These are phyloP conservation scores for Entamoeba dispar DNA, from an alignment of 208 protist genomes.

Conservation along the genomic window DNA sequence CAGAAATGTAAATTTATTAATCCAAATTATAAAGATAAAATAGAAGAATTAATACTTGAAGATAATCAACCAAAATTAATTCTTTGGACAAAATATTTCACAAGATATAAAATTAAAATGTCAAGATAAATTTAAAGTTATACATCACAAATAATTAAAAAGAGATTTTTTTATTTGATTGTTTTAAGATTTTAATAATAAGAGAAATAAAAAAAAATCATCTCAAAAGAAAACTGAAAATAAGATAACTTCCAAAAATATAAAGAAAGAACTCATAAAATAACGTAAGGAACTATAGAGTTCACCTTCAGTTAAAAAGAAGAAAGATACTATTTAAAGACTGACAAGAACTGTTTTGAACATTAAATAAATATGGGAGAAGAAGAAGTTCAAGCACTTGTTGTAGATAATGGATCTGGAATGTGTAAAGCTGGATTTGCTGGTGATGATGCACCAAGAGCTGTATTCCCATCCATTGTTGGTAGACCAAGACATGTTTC, in stretches of 20 bases:
- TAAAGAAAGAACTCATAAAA: no score
- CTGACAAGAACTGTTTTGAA: no score
- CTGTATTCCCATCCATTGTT: slow-evolving; percentile 56
- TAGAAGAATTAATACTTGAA: background rate
- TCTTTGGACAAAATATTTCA: background rate
- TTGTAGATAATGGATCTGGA: slow-evolving; percentile 41
- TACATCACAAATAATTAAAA: no score
- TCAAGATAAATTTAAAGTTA: no score
- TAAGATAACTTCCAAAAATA: no score
- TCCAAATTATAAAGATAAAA: background rate
- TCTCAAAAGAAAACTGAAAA: no score
- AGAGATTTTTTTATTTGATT: no score
- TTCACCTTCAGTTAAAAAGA: no score
- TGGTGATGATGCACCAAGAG: slow-evolving; percentile 74
- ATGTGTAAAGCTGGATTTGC: slow-evolving; percentile 71
- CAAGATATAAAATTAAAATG: background rate
- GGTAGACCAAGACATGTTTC: slow-evolving; percentile 56
- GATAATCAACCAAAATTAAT: background rate
- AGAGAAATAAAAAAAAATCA: no score
- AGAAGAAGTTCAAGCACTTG: background rate
- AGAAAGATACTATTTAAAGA: no score
- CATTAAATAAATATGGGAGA: background rate
- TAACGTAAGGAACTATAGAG: no score
- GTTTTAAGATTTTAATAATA: no score
- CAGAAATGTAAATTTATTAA: background rate